Evolutionary conservation across 768 basidiomycete species (phyloP).

Genomic region (Calocybe gangraenosa): DNA sequence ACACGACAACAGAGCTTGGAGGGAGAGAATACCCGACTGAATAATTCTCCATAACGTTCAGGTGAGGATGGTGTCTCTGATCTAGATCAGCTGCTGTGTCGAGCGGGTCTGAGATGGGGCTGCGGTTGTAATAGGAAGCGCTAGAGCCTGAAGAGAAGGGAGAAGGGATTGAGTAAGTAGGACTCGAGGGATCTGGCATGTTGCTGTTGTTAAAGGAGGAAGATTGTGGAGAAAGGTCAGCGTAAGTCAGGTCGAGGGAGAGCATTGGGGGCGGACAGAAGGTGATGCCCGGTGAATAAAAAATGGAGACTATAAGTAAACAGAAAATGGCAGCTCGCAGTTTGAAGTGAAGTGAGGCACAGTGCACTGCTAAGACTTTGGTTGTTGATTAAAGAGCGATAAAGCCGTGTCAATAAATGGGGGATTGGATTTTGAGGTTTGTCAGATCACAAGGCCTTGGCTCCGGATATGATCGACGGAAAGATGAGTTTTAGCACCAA

Average conservation of each 20-base stretch:
- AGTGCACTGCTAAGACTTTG: conserved; percentile 5
- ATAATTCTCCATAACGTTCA: conserved; percentile 12
- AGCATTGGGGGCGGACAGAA: conserved; percentile 9
- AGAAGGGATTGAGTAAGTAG: conserved; percentile 33
- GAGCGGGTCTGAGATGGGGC: conserved; percentile 33
- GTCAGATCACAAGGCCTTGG: conserved; percentile 18
- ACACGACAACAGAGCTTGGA: conserved; percentile 15
- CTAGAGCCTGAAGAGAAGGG: conserved; percentile 36
- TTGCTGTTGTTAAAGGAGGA: conserved; percentile 3
- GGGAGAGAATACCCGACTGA: conserved; percentile 10
- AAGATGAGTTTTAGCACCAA: no score
- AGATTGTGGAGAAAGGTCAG: conserved; percentile 4
- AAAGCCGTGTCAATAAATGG: conserved; percentile 13
- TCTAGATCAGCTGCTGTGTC: conserved; percentile 9
- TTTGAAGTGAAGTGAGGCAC: conserved; percentile 4
- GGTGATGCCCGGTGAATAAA: background rate
- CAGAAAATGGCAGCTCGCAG: background rate
- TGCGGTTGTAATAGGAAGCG: conserved; percentile 26
- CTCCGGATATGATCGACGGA: conserved; percentile 25
- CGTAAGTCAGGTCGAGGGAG: conserved; percentile 9
- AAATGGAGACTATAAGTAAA: background rate
- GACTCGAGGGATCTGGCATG: conserved; percentile 28
- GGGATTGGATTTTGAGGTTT: conserved; percentile 13
- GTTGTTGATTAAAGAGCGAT: conserved; percentile 6
- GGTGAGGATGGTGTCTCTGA: conserved; percentile 3